Evolutionary conservation across 495 filamentous ascomycete species (phyloP), one percentile per base, ranked within the genome.

Genomic region (Trichocladium antarcticum): DNA sequence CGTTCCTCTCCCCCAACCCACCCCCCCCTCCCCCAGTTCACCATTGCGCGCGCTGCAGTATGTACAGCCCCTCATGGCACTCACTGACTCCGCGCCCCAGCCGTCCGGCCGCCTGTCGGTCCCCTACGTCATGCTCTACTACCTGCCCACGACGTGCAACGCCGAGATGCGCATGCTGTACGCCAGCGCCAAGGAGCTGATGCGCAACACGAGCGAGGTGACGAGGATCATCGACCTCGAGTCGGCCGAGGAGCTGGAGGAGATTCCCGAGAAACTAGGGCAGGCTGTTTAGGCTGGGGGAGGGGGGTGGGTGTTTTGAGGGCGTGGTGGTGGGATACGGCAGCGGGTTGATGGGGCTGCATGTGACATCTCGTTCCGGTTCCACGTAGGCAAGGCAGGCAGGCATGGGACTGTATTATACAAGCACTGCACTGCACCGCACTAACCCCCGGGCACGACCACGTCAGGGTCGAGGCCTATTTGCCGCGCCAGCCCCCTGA

Each of bases 81-180:
- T 32, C 5, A 32, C 31, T 32, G 31, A 32, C 5, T 6, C 11
- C 11, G 31, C 10, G 5, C 31, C 31, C 11, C 37, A 74, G 69
- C 62, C 70, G n/a, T 68, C 65, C 45, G 72, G 72, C 29, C 69
- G 72, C 8, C 35, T 69, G 22, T 69, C 67, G 9, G 65, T 68
- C 7, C 92, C 90, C 20, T 98, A 97, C 64, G 88, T 95, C 36
- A 78, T 98, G 61, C 69, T 98, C 32, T 95, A 89, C 70, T 95
- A 89, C 66, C 76, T 96, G 40, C 92, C 92, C 15, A 82, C 78
- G 38, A 95, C 89, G 38, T 89, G 85, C 69, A 94, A 92, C 64
- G 75, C 71, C 51, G 83, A 83, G 52, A 65, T 82, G 60, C 80
- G 85, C 42, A 97, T 96, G 92, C 75, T 88, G 69, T 98, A 98